Conservation (phyloP, 2,329 filamentous ascomycete genomes). For the Trichoderma breve region DNA sequence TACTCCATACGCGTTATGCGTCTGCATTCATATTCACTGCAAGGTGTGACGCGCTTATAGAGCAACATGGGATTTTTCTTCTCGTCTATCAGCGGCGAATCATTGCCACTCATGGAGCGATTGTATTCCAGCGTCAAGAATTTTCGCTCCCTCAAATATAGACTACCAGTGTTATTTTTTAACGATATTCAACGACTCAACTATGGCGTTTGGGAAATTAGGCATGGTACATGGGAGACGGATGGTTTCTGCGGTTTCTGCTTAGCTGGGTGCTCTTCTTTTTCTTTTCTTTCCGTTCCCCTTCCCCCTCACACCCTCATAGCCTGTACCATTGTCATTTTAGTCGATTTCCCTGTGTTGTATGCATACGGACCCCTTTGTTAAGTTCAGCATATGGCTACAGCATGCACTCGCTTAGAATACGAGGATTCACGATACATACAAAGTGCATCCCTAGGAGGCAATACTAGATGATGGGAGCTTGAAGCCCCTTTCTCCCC, state of each 20-base stretch:
- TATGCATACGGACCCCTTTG: neutral
- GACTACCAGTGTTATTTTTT: slow-evolving; percentile 4
- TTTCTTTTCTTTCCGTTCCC: neutral
- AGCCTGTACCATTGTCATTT: neutral
- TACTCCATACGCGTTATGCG: neutral
- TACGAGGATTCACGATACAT: neutral
- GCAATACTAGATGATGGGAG: neutral
- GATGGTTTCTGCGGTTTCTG: neutral
- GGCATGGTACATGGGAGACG: slow-evolving; percentile 5
- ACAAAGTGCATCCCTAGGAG: neutral
- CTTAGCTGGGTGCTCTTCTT: neutral
- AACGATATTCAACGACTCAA: slow-evolving; percentile 14
- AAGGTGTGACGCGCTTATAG: neutral
- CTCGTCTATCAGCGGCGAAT: neutral
- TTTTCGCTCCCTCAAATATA: neutral
- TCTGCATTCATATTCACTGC: neutral
- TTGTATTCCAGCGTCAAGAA: neutral
- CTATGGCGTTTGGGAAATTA: slow-evolving; percentile 1
- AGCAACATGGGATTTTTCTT: neutral
- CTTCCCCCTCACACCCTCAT: neutral
- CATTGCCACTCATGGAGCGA: neutral
- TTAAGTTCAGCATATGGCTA: slow-evolving; percentile 8
- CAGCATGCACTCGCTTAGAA: slow-evolving; percentile 15
- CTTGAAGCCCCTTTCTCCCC: neutral
- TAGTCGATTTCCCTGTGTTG: neutral